These are phyloP conservation scores for Phoma herbarum DNA, from an alignment of 2,329 filamentous ascomycete genomes.

Conservation along the genomic window DNA sequence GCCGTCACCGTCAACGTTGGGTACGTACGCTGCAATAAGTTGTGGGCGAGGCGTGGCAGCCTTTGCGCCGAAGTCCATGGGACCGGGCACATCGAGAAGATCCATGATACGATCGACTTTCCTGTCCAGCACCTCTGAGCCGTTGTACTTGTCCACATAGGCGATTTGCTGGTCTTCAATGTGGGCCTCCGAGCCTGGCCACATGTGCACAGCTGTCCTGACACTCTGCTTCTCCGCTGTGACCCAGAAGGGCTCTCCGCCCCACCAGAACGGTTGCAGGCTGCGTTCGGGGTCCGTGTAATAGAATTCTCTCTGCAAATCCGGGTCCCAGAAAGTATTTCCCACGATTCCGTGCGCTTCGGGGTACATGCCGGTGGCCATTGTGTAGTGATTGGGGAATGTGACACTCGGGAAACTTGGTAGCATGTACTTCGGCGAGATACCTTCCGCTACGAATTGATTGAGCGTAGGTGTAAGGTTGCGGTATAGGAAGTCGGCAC, in stretches of 20 bases:
- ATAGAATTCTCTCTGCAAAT: constrained; percentile 79
- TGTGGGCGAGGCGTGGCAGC: constrained; percentile 73
- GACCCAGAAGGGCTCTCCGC: constrained; percentile 91
- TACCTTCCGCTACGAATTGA: constrained; percentile 79
- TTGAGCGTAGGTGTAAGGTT: constrained; percentile 84
- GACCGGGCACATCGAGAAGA: constrained; percentile 84
- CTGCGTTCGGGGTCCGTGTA: constrained; percentile 81
- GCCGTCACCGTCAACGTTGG: constrained; percentile 86
- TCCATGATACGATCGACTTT: constrained; percentile 84
- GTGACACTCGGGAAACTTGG: constrained; percentile 97
- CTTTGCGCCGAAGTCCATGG: constrained; percentile 64
- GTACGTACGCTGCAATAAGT: constrained; percentile 92
- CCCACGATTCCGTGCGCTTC: constrained; percentile 93
- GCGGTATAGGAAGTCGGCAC: constrained; percentile 88
- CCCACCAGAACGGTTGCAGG: constrained; percentile 92
- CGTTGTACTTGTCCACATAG: constrained; percentile 86
- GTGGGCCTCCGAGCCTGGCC: constrained; percentile 94
- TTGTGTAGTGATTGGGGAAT: constrained; percentile 92
- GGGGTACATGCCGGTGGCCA: constrained; percentile 90
- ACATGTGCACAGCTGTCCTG: constrained; percentile 91
- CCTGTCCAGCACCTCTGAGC: constrained; percentile 72
- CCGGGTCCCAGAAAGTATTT: constrained; percentile 93
- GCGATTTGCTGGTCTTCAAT: constrained; percentile 77
- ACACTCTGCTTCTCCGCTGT: constrained; percentile 86
- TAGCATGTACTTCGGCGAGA: constrained; percentile 91